Percentiles rank a stretch among this genome's conserved stretches.
These are phyloP conservation scores for Trematosphaeria pertusa DNA, from an alignment of 2,329 filamentous ascomycete genomes.

Conservation along the genomic window DNA sequence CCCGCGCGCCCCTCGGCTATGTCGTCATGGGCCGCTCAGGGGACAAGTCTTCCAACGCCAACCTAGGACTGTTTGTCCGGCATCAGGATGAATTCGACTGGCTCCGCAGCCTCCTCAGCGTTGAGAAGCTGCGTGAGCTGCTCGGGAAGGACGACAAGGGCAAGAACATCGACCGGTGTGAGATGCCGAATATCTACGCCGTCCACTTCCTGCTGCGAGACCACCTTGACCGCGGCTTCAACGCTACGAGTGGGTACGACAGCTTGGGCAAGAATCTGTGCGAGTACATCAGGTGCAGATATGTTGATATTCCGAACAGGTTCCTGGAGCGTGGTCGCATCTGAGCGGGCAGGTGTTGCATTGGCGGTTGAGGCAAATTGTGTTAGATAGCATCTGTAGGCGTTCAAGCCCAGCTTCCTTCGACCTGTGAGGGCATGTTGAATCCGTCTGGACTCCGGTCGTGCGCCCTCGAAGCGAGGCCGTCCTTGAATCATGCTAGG, in stretches of 20 bases:
- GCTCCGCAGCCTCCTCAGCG: conserved; percentile 52
- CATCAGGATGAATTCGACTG: conserved; percentile 53
- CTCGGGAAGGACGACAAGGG: conserved; percentile 55
- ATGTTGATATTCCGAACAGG: conserved; percentile 28
- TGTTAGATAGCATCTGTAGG: conserved; percentile 5
- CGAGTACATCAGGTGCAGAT: conserved; percentile 26
- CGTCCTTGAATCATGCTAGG: no score
- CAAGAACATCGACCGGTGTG: conserved; percentile 37
- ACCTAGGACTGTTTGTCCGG: conserved; percentile 52
- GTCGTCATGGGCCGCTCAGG: conserved; percentile 50
- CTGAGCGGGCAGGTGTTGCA: conserved; percentile 5
- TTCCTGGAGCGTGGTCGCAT: conserved; percentile 27
- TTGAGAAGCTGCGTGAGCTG: conserved; percentile 45
- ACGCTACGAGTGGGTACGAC: conserved; percentile 24
- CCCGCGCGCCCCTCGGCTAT: conserved; percentile 47
- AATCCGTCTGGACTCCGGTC: no score
- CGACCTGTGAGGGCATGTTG: no score
- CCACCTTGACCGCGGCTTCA: conserved; percentile 30
- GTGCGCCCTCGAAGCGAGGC: no score
- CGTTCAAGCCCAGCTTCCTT: background rate
- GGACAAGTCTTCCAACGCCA: conserved; percentile 52
- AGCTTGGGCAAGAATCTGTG: conserved; percentile 29
- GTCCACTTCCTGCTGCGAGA: conserved; percentile 32
- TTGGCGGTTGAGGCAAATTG: background rate
- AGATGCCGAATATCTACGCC: conserved; percentile 29